phyloP scores from a whole-genome alignment of 805 yeast species.

The Hanseniaspora valbyensis region DNA sequence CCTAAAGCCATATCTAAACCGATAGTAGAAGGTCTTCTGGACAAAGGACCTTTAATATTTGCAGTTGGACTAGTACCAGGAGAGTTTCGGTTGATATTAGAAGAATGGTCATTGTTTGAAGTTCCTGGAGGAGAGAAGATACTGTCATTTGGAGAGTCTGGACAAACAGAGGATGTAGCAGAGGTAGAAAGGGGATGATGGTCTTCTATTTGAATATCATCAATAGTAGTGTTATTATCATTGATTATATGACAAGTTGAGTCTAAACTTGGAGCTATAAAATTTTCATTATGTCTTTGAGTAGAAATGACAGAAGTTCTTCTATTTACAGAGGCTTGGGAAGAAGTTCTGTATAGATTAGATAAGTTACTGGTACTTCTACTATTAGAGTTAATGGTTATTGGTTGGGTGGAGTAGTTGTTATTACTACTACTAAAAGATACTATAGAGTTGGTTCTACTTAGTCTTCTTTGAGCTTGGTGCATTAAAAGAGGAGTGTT shows the following conservation, averaged over 20 bases:
- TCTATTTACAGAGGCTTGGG: conserved; percentile 19
- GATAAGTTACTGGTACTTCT: conserved; percentile 5
- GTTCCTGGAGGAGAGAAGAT: neutral
- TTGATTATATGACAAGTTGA: conserved; percentile 59
- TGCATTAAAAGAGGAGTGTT: conserved; percentile 17
- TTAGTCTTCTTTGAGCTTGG: conserved; percentile 19
- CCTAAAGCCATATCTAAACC: conserved; percentile 27
- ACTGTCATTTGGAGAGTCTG: conserved; percentile 4
- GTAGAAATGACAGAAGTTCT: conserved; percentile 20
- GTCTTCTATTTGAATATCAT: conserved; percentile 60
- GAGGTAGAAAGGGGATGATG: conserved; percentile 4
- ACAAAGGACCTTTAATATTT: conserved; percentile 14
- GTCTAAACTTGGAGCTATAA: conserved; percentile 71
- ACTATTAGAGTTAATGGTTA: neutral
- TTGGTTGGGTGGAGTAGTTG: conserved; percentile 10
- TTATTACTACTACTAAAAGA: conserved; percentile 4
- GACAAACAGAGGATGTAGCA: neutral
- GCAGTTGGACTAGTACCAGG: conserved; percentile 6
- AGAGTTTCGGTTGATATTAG: neutral
- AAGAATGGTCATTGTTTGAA: neutral
- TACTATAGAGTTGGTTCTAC: conserved; percentile 16
- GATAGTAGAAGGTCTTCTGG: conserved; percentile 48
- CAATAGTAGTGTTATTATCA: conserved; percentile 46
- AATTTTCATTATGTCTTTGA: conserved; percentile 43
- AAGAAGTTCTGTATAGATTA: conserved; percentile 9